Evolutionary conservation across 2,329 filamentous ascomycete species (phyloP).

Genomic region (Madurella mycetomatis): DNA sequence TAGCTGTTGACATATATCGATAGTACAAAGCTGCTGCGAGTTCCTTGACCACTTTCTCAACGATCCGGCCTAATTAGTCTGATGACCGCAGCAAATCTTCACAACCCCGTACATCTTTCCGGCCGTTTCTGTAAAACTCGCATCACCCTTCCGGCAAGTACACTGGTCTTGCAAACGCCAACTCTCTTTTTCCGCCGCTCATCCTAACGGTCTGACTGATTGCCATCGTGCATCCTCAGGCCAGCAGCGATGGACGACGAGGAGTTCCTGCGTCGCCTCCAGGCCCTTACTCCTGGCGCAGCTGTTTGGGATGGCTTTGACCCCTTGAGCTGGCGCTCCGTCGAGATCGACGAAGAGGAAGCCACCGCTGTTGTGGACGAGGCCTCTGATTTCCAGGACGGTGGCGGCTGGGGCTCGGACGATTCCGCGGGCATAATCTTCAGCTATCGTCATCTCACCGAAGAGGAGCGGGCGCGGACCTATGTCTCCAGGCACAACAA

Average conservation of each 20-base stretch:
- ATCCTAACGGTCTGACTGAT: neutral
- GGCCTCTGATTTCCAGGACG: neutral
- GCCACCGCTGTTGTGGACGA: neutral
- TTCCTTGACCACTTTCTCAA: neutral
- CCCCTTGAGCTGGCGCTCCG: slow-evolving; percentile 14
- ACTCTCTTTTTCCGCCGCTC: neutral
- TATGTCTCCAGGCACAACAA: slow-evolving; percentile 18
- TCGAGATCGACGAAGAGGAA: neutral
- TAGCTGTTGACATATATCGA: neutral
- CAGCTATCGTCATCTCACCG: slow-evolving; percentile 14
- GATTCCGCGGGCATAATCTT: slow-evolving; percentile 18
- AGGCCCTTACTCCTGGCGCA: slow-evolving; percentile 7
- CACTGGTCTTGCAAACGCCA: neutral
- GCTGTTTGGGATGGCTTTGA: slow-evolving; percentile 18
- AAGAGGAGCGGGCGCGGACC: neutral
- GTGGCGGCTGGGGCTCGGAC: slow-evolving; percentile 8
- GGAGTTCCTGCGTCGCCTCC: slow-evolving; percentile 14
- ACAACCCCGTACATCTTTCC: neutral
- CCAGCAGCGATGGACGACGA: slow-evolving; percentile 14
- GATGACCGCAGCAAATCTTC: neutral
- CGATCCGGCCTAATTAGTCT: neutral
- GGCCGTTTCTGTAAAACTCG: neutral
- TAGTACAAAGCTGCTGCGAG: neutral
- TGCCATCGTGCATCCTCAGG: neutral
- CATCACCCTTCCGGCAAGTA: neutral